Base-by-base conservation (phyloP, 2,329 filamentous ascomycete genomes). In the Aspergillus piperis region DNA sequence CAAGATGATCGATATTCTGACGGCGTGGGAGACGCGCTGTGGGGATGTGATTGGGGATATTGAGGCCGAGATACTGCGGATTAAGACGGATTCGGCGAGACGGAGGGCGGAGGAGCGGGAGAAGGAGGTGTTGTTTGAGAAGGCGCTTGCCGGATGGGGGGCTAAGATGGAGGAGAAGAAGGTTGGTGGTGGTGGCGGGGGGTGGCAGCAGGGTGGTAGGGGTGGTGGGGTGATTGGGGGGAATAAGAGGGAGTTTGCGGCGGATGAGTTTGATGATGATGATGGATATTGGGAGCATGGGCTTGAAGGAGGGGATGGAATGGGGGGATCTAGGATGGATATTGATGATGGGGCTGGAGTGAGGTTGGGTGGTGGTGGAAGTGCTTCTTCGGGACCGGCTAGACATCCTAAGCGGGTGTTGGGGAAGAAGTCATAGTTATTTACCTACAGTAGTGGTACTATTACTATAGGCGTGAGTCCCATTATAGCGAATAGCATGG, bases 1-100 rank as follows among this genome's bases (percentile, higher is more conserved):
- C 0, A 76, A 79, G 1, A 88, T 97, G 79, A 83, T 92, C 27
- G 74, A 78, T 3, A 85, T 88, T 11, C 83, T 99, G 10, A 81
- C 83, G 30, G 83, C 83, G 58, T 99, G 94, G 94, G 87, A 89
- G 55, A 80, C 77, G n/a, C 87, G 92, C 60, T 98, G 94, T 80
- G 85, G 86, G 5, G 78, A 82, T 3, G 91, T 92, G 1, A 86
- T 97, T 2, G 79, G 77, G 0, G 89, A 90, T 30, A 84, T 99
- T 3, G 92, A 96, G 64, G 79, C 80, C 1, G 89, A 96, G 73
- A 90, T 96, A 58, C 81, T 81, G 13, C 80, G 77, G 32, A 87
- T 97, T 62, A 88, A 86, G 66, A 75, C 76, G 1, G 79, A 82
- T 1, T 89, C 90, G 1, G 77, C 80, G 27, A 74, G 77, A 51